Base-by-base conservation (phyloP, 768 basidiomycete genomes). In the Phlebiopsis flavidoalba region DNA sequence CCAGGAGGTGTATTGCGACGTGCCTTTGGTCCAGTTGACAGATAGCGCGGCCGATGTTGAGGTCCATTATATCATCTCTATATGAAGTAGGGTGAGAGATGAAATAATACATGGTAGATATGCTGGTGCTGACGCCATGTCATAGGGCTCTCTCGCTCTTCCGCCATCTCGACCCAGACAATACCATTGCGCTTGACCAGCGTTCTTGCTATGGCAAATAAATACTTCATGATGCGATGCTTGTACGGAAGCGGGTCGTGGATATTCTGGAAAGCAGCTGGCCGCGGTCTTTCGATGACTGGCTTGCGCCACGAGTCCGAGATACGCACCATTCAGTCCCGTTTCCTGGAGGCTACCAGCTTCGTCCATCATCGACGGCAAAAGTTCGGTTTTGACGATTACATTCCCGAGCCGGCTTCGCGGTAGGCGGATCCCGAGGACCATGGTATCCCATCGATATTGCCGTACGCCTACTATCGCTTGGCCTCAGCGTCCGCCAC, bases 241-340 rank as follows among this genome's bases (percentile, higher is more conserved):
- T n/a, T 17, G 64, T 74, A n/a, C 64, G 70, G 11, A 58, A 67
- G 11, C 67, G 71, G 24, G 68, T 75, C 61, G 63, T 71, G 59
- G 57, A 67, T 40, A 67, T 68, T 54, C 60, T 74, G 53, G 65
- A 68, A 58, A 70, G 68, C n/a, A 71, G 73, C 64, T 75, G 73
- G 73, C 73, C 73, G 15, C 65, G 65, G 54, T 67, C 68, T 36
- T 65, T 69, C 61, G 65, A 61, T 12, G 62, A 70, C 50, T 68
- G 67, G 69, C 36, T 35, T n/a, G n/a, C 53, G 35, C 15, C 17
- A 37, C 17, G 17, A 17, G 40, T 43, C 40, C 12, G 40, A 3
- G 3, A 43, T 43, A 8, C 11, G 40, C 17, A 43, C 17, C 8
- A 43, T 8, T 3, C 40, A 17, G 17, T 3, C 12, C 17, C 11